Percentiles rank a stretch among this genome's conserved stretches.
These are phyloP conservation scores for Anethum foeniculum DNA, from an alignment of 140 eudicot species.

Conservation along the genomic window DNA sequence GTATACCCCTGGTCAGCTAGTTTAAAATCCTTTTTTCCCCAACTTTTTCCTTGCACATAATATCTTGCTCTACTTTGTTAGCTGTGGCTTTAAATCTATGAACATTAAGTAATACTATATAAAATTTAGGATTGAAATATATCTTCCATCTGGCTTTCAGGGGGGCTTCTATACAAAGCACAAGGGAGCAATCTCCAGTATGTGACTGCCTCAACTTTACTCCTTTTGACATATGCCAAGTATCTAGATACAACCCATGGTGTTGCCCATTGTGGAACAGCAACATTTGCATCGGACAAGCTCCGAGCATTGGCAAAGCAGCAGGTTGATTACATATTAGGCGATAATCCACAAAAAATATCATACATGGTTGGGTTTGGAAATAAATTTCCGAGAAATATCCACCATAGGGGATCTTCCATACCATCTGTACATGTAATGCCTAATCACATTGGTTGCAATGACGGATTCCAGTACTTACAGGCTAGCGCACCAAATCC, in stretches of 20 bases:
- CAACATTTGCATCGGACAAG: constrained; percentile 42
- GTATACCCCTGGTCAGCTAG: constrained; percentile 54
- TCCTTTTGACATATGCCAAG: constrained; percentile 69
- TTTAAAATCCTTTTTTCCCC: neutral
- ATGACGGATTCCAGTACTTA: constrained; percentile 56
- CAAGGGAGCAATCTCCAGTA: constrained; percentile 83
- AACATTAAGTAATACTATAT: too few relatives aligned
- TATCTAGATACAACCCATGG: constrained; percentile 47
- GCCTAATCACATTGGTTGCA: constrained; percentile 59
- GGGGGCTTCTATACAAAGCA: constrained; percentile 70
- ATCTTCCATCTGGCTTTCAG: constrained; percentile 20
- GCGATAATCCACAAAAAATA: constrained; percentile 66
- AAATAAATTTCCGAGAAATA: constrained; percentile 43
- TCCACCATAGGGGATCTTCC: constrained; percentile 90
- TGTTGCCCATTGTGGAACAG: constrained; percentile 44
- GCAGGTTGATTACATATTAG: constrained; percentile 82
- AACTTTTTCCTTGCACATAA: neutral
- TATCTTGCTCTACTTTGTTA: neutral
- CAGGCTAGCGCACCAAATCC: constrained; percentile 54
- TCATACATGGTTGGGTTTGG: constrained; percentile 98
- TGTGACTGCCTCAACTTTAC: constrained; percentile 72
- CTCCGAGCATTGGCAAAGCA: constrained; percentile 60
- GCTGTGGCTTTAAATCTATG: neutral
- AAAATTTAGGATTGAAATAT: neutral
- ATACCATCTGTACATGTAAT: constrained; percentile 56